Evolutionary conservation across 73 alveolate species (phyloP).

Genomic region (Symbiodinium pilosum): DNA sequence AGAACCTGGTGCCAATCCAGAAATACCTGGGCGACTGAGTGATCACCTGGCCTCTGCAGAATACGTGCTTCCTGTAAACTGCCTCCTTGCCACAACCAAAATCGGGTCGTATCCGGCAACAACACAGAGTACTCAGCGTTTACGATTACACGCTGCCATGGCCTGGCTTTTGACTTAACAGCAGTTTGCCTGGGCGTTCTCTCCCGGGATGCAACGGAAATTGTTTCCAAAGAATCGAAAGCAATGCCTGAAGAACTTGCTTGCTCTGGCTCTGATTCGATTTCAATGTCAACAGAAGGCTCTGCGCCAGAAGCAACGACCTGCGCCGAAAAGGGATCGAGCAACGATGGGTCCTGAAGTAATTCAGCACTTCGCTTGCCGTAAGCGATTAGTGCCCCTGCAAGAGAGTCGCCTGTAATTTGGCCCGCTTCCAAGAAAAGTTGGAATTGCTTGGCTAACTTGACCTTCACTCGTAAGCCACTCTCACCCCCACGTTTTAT

Average conservation of each 20-base stretch:
- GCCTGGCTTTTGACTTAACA: not conserved
- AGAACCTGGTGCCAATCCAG: no score
- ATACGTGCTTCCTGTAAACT: no score
- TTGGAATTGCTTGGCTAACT: not conserved
- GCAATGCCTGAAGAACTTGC: not conserved
- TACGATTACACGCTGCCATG: not conserved
- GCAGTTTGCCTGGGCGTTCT: constrained; percentile 1
- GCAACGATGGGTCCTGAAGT: not conserved
- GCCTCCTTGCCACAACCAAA: no score
- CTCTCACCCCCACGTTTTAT: not conserved
- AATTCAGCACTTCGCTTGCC: not conserved
- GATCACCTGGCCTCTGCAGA: no score
- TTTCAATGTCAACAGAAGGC: not conserved
- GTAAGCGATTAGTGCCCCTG: not conserved
- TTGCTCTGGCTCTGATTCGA: not conserved
- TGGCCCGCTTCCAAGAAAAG: not conserved
- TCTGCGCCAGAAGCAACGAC: not conserved
- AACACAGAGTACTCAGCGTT: no score
- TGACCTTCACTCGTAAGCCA: not conserved
- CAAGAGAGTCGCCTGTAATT: not conserved
- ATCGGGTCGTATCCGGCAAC: no score
- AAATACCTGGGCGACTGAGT: no score
- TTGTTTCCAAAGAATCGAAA: not conserved
- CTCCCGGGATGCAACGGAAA: constrained; percentile 15
- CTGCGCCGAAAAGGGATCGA: not conserved